Conservation (phyloP, 1,284 basidiomycete genomes). For the Golubevia sp. region DNA sequence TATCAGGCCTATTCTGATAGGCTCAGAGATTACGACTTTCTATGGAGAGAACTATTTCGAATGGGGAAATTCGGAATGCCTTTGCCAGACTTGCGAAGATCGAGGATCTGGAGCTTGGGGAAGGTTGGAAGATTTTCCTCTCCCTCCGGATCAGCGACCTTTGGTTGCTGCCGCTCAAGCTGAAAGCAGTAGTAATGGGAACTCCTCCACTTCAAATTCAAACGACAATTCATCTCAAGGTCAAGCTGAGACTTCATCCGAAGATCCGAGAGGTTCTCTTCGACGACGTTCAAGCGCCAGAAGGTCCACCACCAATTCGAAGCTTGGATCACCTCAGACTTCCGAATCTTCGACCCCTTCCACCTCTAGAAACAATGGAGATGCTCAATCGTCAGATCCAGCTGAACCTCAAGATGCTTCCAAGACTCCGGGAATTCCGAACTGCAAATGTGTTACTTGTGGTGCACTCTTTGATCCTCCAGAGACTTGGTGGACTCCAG, state of each 20-base stretch:
- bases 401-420: not conserved
- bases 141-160: not conserved
- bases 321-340: not conserved
- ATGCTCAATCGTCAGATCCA: not conserved
- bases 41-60: conserved; percentile 62
- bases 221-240: not conserved
- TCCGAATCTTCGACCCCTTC: not conserved
- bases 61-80: conserved; percentile 52
- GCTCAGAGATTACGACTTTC: conserved; percentile 57
- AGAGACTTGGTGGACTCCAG: conserved; percentile 58
- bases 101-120: conserved; percentile 34
- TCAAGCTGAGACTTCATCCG: not conserved
- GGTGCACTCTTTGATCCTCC: conserved; percentile 48
- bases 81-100: conserved; percentile 57
- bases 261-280: not conserved
- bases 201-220: not conserved
- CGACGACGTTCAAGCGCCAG: conserved; percentile 1
- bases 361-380: not conserved
- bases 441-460: conserved; percentile 49
- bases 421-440: conserved; percentile 21
- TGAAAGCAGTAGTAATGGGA: not conserved
- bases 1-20: conserved; percentile 43
- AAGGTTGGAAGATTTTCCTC: not conserved
- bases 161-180: not conserved
- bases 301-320: not conserved